Conservation (phyloP, 2,329 filamentous ascomycete species). For the Pseudopyrenochaeta lycopersici region DNA sequence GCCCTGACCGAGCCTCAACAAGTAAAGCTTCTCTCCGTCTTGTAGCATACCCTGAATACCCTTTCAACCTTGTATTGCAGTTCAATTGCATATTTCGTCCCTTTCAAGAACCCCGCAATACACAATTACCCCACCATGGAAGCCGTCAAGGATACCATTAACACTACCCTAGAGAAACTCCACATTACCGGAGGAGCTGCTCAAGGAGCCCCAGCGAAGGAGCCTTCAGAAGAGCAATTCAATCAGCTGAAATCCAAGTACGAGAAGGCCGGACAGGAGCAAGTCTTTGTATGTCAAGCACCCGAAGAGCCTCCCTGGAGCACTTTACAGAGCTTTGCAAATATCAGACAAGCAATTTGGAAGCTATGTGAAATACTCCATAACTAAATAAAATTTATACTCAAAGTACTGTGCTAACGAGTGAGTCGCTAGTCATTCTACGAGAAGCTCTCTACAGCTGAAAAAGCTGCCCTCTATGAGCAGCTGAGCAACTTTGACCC, state of each 20-base stretch:
- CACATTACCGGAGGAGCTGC: conserved; percentile 47
- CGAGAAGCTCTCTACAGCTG: conserved; percentile 75
- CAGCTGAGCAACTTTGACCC: conserved; percentile 87
- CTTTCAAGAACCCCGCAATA: conserved; percentile 14
- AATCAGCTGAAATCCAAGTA: conserved; percentile 76
- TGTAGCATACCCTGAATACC: not conserved
- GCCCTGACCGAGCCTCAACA: conserved; percentile 10
- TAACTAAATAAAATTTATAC: not conserved
- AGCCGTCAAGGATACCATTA: conserved; percentile 52
- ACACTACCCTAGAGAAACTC: conserved; percentile 54
- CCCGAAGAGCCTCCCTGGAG: not conserved
- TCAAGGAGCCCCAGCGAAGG: conserved; percentile 50
- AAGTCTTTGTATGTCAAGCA: conserved; percentile 68
- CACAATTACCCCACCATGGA: conserved; percentile 47
- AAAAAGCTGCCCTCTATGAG: conserved; percentile 81
- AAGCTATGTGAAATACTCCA: not conserved
- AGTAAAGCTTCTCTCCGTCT: no score
- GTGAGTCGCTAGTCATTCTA: conserved; percentile 67
- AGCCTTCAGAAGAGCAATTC: conserved; percentile 72
- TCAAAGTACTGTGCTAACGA: not conserved
- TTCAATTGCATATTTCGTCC: conserved; percentile 17
- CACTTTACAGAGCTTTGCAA: not conserved
- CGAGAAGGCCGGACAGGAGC: conserved; percentile 76
- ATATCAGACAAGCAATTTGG: not conserved
- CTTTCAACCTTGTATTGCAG: not conserved